A percentile compares a stretch with the other conserved stretches of the same genome.
Conservation (phyloP, 2,329 filamentous ascomycete genomes). For the Cordyceps cicadae region DNA sequence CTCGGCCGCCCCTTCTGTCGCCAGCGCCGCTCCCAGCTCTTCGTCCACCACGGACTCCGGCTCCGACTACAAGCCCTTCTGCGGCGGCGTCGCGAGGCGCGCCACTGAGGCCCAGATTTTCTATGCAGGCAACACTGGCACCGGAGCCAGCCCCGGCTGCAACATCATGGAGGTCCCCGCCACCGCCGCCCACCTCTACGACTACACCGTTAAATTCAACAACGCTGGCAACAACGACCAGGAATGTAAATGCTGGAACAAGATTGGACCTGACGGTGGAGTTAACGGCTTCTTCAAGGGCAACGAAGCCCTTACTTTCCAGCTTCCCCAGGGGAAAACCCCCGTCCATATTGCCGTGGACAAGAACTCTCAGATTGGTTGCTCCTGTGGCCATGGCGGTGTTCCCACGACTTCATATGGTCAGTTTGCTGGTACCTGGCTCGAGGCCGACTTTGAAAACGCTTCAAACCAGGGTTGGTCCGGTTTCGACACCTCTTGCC, state of each 20-base stretch:
- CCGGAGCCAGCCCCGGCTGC: constrained; percentile 36
- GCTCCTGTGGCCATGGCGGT: constrained; percentile 31
- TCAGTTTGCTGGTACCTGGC: constrained; percentile 38
- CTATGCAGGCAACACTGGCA: constrained; percentile 38
- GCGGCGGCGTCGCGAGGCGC: constrained; percentile 33
- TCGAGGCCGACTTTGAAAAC: constrained; percentile 42
- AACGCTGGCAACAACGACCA: constrained; percentile 28
- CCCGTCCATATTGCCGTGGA: constrained; percentile 43
- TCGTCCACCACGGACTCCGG: constrained; percentile 14
- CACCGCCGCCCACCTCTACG: constrained; percentile 30
- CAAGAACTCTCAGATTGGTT: constrained; percentile 39
- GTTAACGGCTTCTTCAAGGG: constrained; percentile 42
- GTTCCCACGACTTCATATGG: constrained; percentile 30
- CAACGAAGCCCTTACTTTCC: constrained; percentile 33
- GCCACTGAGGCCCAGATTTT: constrained; percentile 38
- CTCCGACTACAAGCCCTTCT: constrained; percentile 25
- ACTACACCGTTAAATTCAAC: constrained; percentile 35
- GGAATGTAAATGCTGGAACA: constrained; percentile 41
- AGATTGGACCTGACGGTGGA: constrained; percentile 37
- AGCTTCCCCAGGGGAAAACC: no score
- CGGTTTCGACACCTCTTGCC: constrained; percentile 42
- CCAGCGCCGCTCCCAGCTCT: constrained; percentile 3
- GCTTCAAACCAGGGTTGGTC: constrained; percentile 39
- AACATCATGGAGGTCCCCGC: constrained; percentile 40
- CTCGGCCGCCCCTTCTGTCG: background rate